A percentile compares a stretch with the other conserved stretches of the same genome.
Evolutionary conservation across 345 rosid genomes (phyloP).

Genomic region (Camelina hispida): DNA sequence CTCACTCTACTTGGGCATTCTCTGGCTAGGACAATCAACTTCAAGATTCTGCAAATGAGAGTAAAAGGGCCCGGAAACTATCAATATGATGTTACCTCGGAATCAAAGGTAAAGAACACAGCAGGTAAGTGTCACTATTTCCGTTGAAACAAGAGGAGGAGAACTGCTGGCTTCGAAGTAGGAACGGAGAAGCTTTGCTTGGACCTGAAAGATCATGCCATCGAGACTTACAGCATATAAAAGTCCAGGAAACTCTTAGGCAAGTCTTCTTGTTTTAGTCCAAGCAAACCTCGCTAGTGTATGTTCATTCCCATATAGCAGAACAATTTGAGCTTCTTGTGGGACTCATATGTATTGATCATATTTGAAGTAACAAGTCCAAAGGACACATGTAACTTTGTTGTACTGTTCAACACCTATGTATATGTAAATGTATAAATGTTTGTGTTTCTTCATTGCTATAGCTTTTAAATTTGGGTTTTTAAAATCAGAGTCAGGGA

Average conservation of each 20-base stretch:
- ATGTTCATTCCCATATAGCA: slow-evolving; percentile 9
- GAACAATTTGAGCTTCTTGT: slow-evolving; percentile 6
- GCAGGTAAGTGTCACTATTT: slow-evolving; percentile 33
- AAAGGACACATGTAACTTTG: slow-evolving; percentile 32
- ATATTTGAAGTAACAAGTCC: slow-evolving; percentile 9
- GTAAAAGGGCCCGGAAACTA: background rate
- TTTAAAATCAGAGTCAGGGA: slow-evolving; percentile 16
- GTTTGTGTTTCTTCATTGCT: background rate
- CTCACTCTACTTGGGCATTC: slow-evolving; percentile 1
- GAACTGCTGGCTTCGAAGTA: background rate
- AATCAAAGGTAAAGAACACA: background rate
- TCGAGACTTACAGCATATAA: background rate
- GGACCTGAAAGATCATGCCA: slow-evolving; percentile 21
- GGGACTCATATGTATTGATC: slow-evolving; percentile 20
- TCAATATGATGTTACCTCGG: too few species aligned
- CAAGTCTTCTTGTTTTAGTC: slow-evolving; percentile 38
- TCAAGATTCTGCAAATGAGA: slow-evolving; percentile 5
- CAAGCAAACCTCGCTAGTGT: slow-evolving; percentile 26
- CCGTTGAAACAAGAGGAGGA: slow-evolving; percentile 4
- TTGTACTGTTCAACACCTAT: slow-evolving; percentile 1
- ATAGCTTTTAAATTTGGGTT: background rate
- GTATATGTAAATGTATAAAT: slow-evolving; percentile 4
- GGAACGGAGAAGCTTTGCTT: slow-evolving; percentile 6
- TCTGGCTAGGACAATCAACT: background rate
- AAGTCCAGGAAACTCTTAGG: slow-evolving; percentile 24